Evolutionary conservation across 2,329 filamentous ascomycete genomes (phyloP).

Genomic region (Talaromyces atroroseus): DNA sequence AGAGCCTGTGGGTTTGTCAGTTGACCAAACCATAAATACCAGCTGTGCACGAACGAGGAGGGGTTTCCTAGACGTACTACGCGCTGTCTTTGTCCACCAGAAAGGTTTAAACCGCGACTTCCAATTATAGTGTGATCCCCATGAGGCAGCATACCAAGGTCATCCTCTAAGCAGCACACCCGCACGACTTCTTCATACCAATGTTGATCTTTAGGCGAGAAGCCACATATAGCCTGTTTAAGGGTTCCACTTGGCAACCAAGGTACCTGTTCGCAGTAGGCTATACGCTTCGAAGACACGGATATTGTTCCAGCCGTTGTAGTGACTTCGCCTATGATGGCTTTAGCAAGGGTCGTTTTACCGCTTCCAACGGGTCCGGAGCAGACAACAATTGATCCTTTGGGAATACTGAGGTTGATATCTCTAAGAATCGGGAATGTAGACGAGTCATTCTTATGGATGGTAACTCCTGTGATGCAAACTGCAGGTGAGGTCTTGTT

Average conservation of each 20-base stretch:
- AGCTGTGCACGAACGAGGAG: too few relatives aligned
- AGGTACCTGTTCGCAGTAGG: neutral
- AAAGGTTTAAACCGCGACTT: neutral
- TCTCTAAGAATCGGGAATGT: too few relatives aligned
- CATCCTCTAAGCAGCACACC: neutral
- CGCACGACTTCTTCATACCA: conserved; percentile 20
- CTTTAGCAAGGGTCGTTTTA: conserved; percentile 32
- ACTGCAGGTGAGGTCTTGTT: too few relatives aligned
- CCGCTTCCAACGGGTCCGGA: conserved; percentile 47
- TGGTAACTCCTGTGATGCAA: too few relatives aligned
- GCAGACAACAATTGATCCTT: too few relatives aligned
- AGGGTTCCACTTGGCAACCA: conserved; percentile 28
- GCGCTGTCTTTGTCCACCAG: neutral
- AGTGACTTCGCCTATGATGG: neutral
- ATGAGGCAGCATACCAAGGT: neutral
- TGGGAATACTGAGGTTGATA: too few relatives aligned
- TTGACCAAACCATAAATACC: too few relatives aligned
- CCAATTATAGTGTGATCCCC: neutral
- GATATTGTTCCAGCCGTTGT: neutral
- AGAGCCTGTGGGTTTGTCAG: too few relatives aligned
- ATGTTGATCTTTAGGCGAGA: conserved; percentile 15
- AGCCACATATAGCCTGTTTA: conserved; percentile 35
- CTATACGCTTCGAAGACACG: neutral
- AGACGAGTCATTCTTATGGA: too few relatives aligned
- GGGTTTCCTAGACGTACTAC: neutral